Percentiles rank a stretch among this genome's conserved stretches.
Conservation (phyloP, 2,329 filamentous ascomycete genomes). For the Seiridium cupressi region DNA sequence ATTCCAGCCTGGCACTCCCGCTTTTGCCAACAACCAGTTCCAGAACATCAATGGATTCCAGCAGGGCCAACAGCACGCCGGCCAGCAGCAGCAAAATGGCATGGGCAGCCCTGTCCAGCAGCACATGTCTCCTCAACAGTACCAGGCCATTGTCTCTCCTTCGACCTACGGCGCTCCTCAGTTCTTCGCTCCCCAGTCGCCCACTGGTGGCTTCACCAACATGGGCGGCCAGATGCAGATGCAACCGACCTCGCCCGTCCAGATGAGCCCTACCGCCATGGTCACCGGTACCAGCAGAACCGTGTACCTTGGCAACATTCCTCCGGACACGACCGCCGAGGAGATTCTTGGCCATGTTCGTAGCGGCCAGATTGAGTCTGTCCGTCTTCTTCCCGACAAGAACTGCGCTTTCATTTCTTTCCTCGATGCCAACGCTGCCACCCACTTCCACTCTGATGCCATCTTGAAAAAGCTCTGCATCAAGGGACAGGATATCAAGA, state of each 20-base stretch:
- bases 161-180: slow-evolving; percentile 79
- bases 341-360: slow-evolving; percentile 95
- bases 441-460: slow-evolving; percentile 98
- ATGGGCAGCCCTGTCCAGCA: slow-evolving; percentile 74
- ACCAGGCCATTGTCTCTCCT: slow-evolving; percentile 82
- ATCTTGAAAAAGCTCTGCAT: slow-evolving; percentile 99
- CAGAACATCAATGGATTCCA: slow-evolving; percentile 79
- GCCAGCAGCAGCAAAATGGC: slow-evolving; percentile 49
- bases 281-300: slow-evolving; percentile 91
- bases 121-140: slow-evolving; percentile 77
- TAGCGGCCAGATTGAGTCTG: slow-evolving; percentile 98
- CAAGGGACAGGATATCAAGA: slow-evolving; percentile 98
- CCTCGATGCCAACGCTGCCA: slow-evolving; percentile 94
- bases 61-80: slow-evolving; percentile 49
- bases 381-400: slow-evolving; percentile 94
- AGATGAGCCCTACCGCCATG: slow-evolving; percentile 69
- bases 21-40: slow-evolving; percentile 90
- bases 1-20: slow-evolving; percentile 91
- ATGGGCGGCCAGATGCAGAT: slow-evolving; percentile 58
- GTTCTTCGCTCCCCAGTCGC: slow-evolving; percentile 83
- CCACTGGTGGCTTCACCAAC: slow-evolving; percentile 71
- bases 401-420: slow-evolving; percentile 99
- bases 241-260: slow-evolving; percentile 71
- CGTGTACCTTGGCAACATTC: slow-evolving; percentile 96
- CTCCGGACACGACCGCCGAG: slow-evolving; percentile 94